phyloP scores from a whole-genome alignment of 2,329 filamentous ascomycete genomes.

The Nothophaeocryptopus gaeumannii region DNA sequence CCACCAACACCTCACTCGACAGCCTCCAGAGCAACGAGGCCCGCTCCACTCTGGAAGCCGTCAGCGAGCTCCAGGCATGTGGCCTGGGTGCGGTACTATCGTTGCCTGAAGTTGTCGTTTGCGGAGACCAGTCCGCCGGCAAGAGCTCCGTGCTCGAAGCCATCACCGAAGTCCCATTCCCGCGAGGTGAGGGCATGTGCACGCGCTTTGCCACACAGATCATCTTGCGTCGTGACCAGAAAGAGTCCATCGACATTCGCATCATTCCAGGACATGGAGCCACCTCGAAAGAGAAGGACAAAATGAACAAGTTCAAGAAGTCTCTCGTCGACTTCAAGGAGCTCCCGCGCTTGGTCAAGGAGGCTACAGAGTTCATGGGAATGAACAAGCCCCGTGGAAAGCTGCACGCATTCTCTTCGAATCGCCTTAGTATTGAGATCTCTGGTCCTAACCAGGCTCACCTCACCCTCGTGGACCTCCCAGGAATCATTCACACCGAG shows the following conservation, averaged over 20 bases:
- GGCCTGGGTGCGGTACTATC: constrained; percentile 39
- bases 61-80: constrained; percentile 50
- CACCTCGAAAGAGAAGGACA: constrained; percentile 26
- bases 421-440: constrained; percentile 50
- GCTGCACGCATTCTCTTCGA: constrained; percentile 47
- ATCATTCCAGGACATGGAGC: constrained; percentile 32
- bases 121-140: constrained; percentile 59
- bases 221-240: constrained; percentile 46
- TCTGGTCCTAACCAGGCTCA: constrained; percentile 42
- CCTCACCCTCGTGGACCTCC: constrained; percentile 37
- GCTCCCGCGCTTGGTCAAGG: constrained; percentile 50
- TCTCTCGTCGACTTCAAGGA: constrained; percentile 39
- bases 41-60: constrained; percentile 48
- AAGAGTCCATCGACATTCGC: constrained; percentile 19
- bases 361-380: constrained; percentile 54
- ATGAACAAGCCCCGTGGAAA: constrained; percentile 32
- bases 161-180: constrained; percentile 60
- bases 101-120: constrained; percentile 48
- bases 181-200: constrained; percentile 54
- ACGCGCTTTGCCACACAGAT: constrained; percentile 63
- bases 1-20: too few relatives aligned
- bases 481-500: constrained; percentile 39
- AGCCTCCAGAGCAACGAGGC: constrained; percentile 6
- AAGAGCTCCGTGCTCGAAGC: constrained; percentile 66
- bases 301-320: constrained; percentile 30